Evolutionary conservation across 257 asterid genomes (phyloP).

Genomic region (Gentiana straminea): DNA sequence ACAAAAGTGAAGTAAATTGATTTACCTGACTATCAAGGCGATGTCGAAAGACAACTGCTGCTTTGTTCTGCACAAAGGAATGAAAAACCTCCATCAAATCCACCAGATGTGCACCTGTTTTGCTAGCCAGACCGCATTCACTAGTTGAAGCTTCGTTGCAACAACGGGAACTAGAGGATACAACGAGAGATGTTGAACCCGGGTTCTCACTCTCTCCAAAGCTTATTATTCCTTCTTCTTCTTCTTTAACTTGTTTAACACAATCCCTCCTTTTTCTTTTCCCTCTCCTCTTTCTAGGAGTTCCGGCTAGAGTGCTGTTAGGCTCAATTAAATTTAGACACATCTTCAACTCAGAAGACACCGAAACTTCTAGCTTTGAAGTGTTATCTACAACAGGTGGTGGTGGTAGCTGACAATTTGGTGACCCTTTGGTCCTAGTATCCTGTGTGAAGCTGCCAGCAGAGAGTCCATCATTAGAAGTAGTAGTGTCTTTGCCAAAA

Average conservation of each 20-base stretch:
- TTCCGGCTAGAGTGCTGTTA: conserved; percentile 24
- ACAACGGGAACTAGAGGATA: conserved; percentile 18
- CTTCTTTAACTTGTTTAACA: conserved; percentile 39
- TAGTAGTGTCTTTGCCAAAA: conserved; percentile 31
- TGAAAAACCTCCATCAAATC: conserved; percentile 44
- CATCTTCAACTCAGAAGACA: conserved; percentile 26
- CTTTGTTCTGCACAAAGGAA: conserved; percentile 45
- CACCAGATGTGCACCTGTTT: conserved; percentile 10
- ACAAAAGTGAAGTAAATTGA: not conserved
- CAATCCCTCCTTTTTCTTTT: conserved; percentile 61
- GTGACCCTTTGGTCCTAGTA: conserved; percentile 30
- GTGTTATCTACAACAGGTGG: conserved; percentile 17
- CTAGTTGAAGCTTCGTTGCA: conserved; percentile 35
- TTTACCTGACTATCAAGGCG: conserved; percentile 91
- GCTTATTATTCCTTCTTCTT: conserved; percentile 12
- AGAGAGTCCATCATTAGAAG: conserved; percentile 52
- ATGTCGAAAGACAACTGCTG: conserved; percentile 66
- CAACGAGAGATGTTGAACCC: conserved; percentile 31
- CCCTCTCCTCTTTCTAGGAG: conserved; percentile 64
- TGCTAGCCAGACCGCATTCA: conserved; percentile 18
- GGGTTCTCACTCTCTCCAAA: conserved; percentile 50
- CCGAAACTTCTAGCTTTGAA: conserved; percentile 25
- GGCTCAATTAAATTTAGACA: conserved; percentile 13
- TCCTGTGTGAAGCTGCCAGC: conserved; percentile 75
- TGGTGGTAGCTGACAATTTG: conserved; percentile 24